Percentiles rank a stretch among this genome's conserved stretches.
phyloP scores from a whole-genome alignment of 2,329 filamentous ascomycete species.

The Clarireedia hainanense region DNA sequence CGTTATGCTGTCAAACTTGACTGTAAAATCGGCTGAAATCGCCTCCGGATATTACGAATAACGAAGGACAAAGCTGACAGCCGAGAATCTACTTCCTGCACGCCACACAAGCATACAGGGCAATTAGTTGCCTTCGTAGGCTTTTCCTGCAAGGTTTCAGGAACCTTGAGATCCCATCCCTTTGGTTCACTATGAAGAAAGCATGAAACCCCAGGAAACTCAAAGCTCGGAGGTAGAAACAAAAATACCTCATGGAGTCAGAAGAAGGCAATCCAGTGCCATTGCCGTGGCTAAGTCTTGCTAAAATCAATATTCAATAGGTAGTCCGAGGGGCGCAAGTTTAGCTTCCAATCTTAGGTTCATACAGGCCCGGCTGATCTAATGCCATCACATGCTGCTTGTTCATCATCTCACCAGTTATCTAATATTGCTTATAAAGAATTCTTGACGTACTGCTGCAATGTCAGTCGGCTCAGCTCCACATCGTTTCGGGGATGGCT shows the following conservation, averaged over 20 bases:
- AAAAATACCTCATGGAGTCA: too few relatives aligned
- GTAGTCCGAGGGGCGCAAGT: background rate
- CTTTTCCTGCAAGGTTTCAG: background rate
- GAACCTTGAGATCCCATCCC: too few relatives aligned
- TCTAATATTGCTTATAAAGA: background rate
- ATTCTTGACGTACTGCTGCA: background rate
- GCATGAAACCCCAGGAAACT: too few relatives aligned
- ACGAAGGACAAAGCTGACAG: background rate
- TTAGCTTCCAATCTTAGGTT: background rate
- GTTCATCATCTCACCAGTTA: too few relatives aligned
- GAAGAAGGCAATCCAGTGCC: too few relatives aligned
- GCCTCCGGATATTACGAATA: background rate
- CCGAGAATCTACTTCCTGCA: background rate
- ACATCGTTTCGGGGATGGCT: background rate
- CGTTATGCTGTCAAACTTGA: background rate
- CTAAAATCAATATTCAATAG: background rate
- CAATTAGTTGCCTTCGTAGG: too few relatives aligned
- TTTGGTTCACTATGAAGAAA: too few relatives aligned
- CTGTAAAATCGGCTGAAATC: background rate
- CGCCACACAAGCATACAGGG: background rate
- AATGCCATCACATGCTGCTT: background rate
- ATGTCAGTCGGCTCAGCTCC: background rate
- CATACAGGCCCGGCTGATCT: background rate
- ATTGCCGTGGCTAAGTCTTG: background rate
- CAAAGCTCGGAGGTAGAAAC: too few relatives aligned